These are phyloP conservation scores for Amesomyces nigricolor DNA, from an alignment of 2,329 filamentous ascomycete genomes.

Conservation along the genomic window DNA sequence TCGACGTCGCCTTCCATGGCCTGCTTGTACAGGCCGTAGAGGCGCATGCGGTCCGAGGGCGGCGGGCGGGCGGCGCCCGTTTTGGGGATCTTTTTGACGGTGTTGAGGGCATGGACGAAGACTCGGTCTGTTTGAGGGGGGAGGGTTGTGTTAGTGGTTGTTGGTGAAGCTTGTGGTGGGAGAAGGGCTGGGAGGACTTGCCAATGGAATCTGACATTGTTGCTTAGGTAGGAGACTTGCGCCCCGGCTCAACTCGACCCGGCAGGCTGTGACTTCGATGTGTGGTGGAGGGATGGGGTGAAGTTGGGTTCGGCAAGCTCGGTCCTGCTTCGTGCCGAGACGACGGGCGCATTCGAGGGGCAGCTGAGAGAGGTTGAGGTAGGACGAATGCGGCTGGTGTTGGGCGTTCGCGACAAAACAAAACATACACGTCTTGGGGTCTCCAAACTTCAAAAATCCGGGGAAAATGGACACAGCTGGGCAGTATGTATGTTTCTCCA, in stretches of 20 bases:
- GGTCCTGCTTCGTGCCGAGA: background rate
- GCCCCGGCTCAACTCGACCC: background rate
- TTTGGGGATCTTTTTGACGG: slow-evolving; percentile 94
- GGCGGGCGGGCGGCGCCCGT: slow-evolving; percentile 88
- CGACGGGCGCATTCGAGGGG: slow-evolving; percentile 3
- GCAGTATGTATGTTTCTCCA: background rate
- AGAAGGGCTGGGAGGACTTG: slow-evolving; percentile 28
- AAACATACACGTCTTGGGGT: background rate
- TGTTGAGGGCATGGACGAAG: slow-evolving; percentile 97
- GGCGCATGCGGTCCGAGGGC: slow-evolving; percentile 73
- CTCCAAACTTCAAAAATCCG: background rate
- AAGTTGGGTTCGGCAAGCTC: slow-evolving; percentile 5
- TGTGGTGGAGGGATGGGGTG: background rate
- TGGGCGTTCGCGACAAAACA: background rate
- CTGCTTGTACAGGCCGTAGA: slow-evolving; percentile 98
- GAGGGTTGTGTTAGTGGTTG: too few species aligned
- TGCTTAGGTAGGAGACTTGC: background rate
- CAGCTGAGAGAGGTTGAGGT: background rate
- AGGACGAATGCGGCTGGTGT: background rate
- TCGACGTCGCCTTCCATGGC: slow-evolving; percentile 98
- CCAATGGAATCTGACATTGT: slow-evolving; percentile 50
- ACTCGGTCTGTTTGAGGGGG: slow-evolving; percentile 75
- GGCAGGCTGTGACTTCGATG: background rate
- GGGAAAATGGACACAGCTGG: background rate
- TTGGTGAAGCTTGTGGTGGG: background rate